Conservation (phyloP, 1,139 yeast genomes). For the Yamadazyma dushanensis region DNA sequence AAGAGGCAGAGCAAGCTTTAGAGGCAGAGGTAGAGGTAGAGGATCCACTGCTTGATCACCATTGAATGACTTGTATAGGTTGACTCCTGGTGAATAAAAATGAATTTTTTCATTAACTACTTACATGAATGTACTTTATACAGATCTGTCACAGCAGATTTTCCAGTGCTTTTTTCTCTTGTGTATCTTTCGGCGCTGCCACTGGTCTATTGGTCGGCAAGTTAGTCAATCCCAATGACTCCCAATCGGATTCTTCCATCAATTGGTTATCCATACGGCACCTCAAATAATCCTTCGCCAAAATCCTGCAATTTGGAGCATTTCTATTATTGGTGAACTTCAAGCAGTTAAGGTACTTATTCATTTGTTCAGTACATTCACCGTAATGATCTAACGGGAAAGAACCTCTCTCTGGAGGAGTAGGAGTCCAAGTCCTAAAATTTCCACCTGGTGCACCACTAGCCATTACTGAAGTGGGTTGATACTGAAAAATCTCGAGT, state of each 20-base stretch:
- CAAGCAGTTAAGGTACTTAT: slow-evolving; percentile 74
- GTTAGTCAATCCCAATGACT: slow-evolving; percentile 65
- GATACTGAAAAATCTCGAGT: neutral
- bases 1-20: slow-evolving; percentile 21
- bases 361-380: slow-evolving; percentile 79
- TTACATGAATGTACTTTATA: neutral
- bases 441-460: slow-evolving; percentile 39
- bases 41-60: neutral
- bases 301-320: slow-evolving; percentile 82
- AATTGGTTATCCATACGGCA: slow-evolving; percentile 91
- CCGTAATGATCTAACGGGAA: slow-evolving; percentile 92
- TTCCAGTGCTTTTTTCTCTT: too few relatives aligned
- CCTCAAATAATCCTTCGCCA: slow-evolving; percentile 77
- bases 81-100: too few relatives aligned
- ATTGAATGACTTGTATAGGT: too few relatives aligned
- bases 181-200: neutral
- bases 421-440: slow-evolving; percentile 65
- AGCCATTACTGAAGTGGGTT: slow-evolving; percentile 18
- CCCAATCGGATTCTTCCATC: slow-evolving; percentile 85
- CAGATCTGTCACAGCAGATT: too few relatives aligned
- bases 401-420: slow-evolving; percentile 95
- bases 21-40: slow-evolving; percentile 6
- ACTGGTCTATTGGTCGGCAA: slow-evolving; percentile 38
- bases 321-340: slow-evolving; percentile 76
- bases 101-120: neutral